These are phyloP conservation scores for Noccaea bulbosa DNA, from an alignment of 345 rosid genomes.

Conservation along the genomic window DNA sequence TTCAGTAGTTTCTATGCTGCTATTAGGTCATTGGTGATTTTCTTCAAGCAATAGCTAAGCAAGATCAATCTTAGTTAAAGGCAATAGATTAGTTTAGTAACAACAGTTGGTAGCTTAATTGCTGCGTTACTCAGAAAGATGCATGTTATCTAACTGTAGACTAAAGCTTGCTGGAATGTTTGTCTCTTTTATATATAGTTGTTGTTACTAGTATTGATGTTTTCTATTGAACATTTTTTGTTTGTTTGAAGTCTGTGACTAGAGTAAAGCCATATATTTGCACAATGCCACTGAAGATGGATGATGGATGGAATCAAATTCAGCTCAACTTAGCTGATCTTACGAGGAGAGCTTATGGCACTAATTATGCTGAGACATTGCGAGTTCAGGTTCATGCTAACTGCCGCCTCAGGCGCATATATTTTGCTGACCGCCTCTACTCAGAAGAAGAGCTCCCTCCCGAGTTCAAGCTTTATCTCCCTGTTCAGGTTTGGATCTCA, in stretches of 20 bases:
- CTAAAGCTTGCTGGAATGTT: background rate
- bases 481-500: conserved; percentile 67
- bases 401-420: conserved; percentile 87
- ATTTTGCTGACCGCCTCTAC: conserved; percentile 91
- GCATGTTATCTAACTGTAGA: no score
- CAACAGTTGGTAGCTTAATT: background rate
- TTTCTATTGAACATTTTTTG: background rate
- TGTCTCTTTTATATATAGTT: background rate
- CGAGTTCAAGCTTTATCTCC: conserved; percentile 89
- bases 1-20: conserved; percentile 6
- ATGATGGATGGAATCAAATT: conserved; percentile 97
- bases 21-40: background rate
- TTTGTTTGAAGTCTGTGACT: conserved; percentile 65
- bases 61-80: background rate
- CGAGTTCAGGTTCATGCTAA: conserved; percentile 97
- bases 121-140: background rate
- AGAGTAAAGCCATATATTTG: conserved; percentile 94
- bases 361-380: conserved; percentile 92
- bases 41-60: conserved; percentile 2
- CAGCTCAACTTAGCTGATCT: conserved; percentile 90
- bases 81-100: background rate
- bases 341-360: conserved; percentile 93
- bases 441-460: conserved; percentile 99
- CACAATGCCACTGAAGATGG: conserved; percentile 95
- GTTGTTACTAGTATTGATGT: conserved; percentile 21